phyloP scores from a whole-genome alignment of 1,284 basidiomycete genomes.

The Baeospora myosura region DNA sequence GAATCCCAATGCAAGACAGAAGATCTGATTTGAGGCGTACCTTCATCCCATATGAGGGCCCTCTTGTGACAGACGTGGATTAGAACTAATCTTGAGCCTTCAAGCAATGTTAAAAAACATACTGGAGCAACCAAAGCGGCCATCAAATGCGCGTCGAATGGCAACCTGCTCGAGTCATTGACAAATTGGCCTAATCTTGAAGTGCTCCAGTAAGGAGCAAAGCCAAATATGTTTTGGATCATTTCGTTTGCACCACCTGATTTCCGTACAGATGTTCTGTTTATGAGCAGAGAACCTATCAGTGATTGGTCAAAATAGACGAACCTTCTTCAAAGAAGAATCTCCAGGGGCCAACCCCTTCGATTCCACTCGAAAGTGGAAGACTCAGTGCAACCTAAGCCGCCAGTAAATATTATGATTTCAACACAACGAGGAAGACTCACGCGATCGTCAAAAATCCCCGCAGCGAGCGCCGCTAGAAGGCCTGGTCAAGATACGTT shows the following conservation, averaged over 20 bases:
- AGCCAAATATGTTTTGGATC: constrained; percentile 12
- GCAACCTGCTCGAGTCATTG: constrained; percentile 11
- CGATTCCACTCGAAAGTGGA: constrained; percentile 14
- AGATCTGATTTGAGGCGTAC: constrained; percentile 3
- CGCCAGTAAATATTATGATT: background rate
- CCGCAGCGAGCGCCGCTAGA: constrained; percentile 13
- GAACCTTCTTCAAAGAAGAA: constrained; percentile 14
- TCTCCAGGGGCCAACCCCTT: constrained; percentile 13
- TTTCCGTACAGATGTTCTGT: too few species aligned
- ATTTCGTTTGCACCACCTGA: constrained; percentile 14
- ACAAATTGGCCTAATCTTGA: constrained; percentile 13
- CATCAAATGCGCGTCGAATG: constrained; percentile 14
- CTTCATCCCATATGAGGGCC: constrained; percentile 15
- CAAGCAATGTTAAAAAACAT: constrained; percentile 3
- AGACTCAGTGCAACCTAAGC: constrained; percentile 13
- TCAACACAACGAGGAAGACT: background rate
- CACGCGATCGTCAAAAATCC: constrained; percentile 15
- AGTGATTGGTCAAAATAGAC: background rate
- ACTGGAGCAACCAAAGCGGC: constrained; percentile 12
- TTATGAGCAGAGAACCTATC: background rate
- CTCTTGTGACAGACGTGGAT: constrained; percentile 5
- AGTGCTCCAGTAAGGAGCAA: constrained; percentile 13
- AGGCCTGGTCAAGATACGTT: too few species aligned
- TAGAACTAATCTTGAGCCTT: too few species aligned
- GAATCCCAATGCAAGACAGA: background rate